Evolutionary conservation across 2,329 filamentous ascomycete genomes (phyloP), one percentile per base, ranked within the genome.

Genomic region (Xylariaceae sp.): DNA sequence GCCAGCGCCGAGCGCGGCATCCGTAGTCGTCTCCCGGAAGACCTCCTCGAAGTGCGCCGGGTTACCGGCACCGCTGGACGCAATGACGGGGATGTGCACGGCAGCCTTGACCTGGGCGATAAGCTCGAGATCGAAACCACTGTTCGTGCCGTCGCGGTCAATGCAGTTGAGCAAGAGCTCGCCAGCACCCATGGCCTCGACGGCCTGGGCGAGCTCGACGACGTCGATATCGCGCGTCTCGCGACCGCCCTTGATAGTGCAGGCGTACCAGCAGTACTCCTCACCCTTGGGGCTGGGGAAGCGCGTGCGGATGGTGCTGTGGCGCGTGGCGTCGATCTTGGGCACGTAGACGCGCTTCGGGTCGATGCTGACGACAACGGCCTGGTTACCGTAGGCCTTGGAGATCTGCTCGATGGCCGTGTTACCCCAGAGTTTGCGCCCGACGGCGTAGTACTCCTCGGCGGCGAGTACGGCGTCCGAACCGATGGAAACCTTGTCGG

Each of bases 131-230:
- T 99, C 94, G 72, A 97, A 99, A 1, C 94, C 94, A 67, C 85
- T 89, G 76, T 96, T 97, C 58, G 90, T 94, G 56, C 94, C 94
- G 73, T 99, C 94, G 72, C 89, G 90, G 78, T 99, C 94, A 69
- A 99, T 99, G 78, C 92, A 97, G 77, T 99, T 99, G 58, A 99
- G 84, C 55, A 99, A 78, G 60, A 99, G 89, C 79, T 99, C 94
- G 58, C 94, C 94, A 1, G 89, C 84, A 56, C 94, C 94, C 91
- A 99, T 95, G 58, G 90, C 92, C 77, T 99, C 92, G 41, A 97
- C 93, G 10, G 94, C 94, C 66, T 84, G 86, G 8, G 88, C 86
- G 8, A 99, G 83, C 76, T 97, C 89, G 11, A 92, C 84, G 13
- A 97, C 94, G 72, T 97, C 93, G 66, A 97, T 81, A 73, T 97